Evolutionary conservation across 495 filamentous ascomycete species (phyloP).

Genomic region (Aspergillus wentii): DNA sequence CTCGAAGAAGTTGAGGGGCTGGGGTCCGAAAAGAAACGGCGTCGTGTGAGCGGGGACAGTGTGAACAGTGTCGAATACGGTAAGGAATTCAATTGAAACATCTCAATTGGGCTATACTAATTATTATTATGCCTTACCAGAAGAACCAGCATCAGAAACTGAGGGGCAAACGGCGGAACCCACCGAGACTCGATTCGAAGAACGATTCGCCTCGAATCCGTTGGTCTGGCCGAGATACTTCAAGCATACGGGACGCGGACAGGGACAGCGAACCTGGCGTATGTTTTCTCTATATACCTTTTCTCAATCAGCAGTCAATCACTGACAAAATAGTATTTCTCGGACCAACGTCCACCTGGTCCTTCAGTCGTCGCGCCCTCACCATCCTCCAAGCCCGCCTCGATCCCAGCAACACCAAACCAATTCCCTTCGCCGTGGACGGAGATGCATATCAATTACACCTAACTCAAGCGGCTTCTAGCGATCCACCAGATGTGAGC

Average conservation of each 20-base stretch:
- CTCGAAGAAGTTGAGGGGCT: slow-evolving; percentile 11
- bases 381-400: slow-evolving; percentile 19
- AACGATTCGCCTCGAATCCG: slow-evolving; percentile 17
- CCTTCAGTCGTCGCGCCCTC: slow-evolving; percentile 26
- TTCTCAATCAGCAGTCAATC: background rate
- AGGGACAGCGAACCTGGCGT: slow-evolving; percentile 12
- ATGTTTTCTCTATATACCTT: background rate
- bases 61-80: slow-evolving; percentile 1
- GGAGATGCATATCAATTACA: slow-evolving; percentile 26
- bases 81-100: background rate
- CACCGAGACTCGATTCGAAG: slow-evolving; percentile 8
- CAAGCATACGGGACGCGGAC: slow-evolving; percentile 12
- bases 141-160: slow-evolving; percentile 6
- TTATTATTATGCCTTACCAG: background rate
- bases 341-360: slow-evolving; percentile 34
- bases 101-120: background rate
- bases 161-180: slow-evolving; percentile 5
- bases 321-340: slow-evolving; percentile 17
- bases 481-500: slow-evolving; percentile 17
- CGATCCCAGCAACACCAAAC: slow-evolving; percentile 11
- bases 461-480: slow-evolving; percentile 21
- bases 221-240: slow-evolving; percentile 15
- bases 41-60: slow-evolving; percentile 1
- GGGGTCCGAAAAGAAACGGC: slow-evolving; percentile 6
- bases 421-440: slow-evolving; percentile 22